Conservation (phyloP, 2,329 filamentous ascomycete genomes). For the Trichophyton mentagrophytes region DNA sequence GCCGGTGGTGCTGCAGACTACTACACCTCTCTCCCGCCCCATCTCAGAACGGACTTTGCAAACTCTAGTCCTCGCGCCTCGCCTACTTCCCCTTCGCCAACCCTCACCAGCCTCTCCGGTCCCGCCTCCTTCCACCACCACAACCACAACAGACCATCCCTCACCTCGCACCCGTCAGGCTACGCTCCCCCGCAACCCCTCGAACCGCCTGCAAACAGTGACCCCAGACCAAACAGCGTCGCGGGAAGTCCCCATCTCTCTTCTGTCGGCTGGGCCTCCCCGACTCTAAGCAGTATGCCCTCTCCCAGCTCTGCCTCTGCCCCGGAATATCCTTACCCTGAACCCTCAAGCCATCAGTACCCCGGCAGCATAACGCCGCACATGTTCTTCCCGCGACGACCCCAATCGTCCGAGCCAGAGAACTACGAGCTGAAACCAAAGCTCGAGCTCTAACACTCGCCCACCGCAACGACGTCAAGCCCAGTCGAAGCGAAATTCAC, state of each 20-base stretch:
- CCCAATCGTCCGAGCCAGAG: slow-evolving; percentile 62
- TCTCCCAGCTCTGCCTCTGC: slow-evolving; percentile 46
- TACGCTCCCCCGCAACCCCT: slow-evolving; percentile 77
- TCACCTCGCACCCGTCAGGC: slow-evolving; percentile 73
- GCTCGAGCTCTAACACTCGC: background rate
- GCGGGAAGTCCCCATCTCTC: slow-evolving; percentile 76
- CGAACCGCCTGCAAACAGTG: slow-evolving; percentile 66
- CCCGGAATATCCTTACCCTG: slow-evolving; percentile 65
- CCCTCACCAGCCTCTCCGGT: slow-evolving; percentile 45
- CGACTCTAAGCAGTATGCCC: slow-evolving; percentile 58
- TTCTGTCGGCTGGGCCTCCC: slow-evolving; percentile 74
- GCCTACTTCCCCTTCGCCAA: slow-evolving; percentile 42
- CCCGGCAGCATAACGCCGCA: slow-evolving; percentile 31
- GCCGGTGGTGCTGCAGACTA: slow-evolving; percentile 36
- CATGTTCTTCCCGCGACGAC: slow-evolving; percentile 63
- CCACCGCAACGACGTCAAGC: too few relatives aligned
- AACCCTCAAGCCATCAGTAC: slow-evolving; percentile 47
- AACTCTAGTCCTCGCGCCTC: slow-evolving; percentile 46
- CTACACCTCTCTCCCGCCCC: slow-evolving; percentile 70
- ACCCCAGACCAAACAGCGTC: slow-evolving; percentile 62
- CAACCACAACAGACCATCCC: slow-evolving; percentile 36
- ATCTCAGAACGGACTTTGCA: slow-evolving; percentile 64
- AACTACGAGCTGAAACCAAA: slow-evolving; percentile 50
- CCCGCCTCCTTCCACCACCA: slow-evolving; percentile 24
- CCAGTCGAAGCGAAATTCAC: too few relatives aligned